phyloP scores from a whole-genome alignment of 495 filamentous ascomycete species.

The Aspergillus sparsus region DNA sequence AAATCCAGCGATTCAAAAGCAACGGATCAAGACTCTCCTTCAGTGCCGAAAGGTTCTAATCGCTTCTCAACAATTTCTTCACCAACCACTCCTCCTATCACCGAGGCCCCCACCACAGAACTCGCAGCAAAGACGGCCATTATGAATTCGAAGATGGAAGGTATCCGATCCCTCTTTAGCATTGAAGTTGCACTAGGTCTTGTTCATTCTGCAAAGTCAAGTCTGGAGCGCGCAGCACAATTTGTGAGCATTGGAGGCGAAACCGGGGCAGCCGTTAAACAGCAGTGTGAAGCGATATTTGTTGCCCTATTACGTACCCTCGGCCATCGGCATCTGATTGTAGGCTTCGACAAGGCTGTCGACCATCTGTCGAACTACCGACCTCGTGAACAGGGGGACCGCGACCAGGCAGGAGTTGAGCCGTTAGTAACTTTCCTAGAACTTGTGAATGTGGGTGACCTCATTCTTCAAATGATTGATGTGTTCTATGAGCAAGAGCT shows the following conservation, averaged over 20 bases:
- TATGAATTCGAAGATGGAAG: conserved; percentile 91
- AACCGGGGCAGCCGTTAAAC: conserved; percentile 77
- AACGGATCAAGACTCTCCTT: conserved; percentile 33
- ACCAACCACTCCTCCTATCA: conserved; percentile 49
- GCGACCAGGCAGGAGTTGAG: conserved; percentile 71
- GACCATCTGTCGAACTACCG: conserved; percentile 90
- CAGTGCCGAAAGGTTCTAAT: conserved; percentile 50
- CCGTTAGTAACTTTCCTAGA: conserved; percentile 96
- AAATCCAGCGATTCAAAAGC: conserved; percentile 43
- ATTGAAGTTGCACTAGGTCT: conserved; percentile 91
- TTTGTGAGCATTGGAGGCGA: conserved; percentile 79
- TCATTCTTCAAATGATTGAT: conserved; percentile 99
- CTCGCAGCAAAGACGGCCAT: conserved; percentile 93
- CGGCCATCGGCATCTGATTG: conserved; percentile 82
- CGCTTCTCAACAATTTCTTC: conserved; percentile 53
- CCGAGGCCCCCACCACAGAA: conserved; percentile 80
- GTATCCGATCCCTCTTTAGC: conserved; percentile 90
- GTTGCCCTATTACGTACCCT: conserved; percentile 79
- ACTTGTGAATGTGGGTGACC: conserved; percentile 95
- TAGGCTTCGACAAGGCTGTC: conserved; percentile 89
- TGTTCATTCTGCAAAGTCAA: conserved; percentile 87
- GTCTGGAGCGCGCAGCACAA: conserved; percentile 78
- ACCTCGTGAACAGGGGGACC: conserved; percentile 78
- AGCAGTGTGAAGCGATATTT: conserved; percentile 91
- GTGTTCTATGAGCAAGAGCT: conserved; percentile 98